These are phyloP conservation scores for Candida sonorensis DNA, from an alignment of 805 yeast species.

Conservation along the genomic window DNA sequence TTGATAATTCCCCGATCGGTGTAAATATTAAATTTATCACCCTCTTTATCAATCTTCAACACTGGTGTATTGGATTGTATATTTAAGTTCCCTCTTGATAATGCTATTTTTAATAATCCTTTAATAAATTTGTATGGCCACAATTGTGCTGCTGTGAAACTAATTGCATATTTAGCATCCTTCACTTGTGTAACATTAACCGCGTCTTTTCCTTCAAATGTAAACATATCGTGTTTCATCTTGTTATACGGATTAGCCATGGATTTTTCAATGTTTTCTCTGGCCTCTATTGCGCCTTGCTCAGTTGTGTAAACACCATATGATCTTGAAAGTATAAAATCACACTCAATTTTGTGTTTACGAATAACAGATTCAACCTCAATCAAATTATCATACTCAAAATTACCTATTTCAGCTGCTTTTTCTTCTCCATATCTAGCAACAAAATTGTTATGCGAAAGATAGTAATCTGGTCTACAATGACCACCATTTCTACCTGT, in stretches of 20 bases:
- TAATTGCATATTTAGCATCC: slow-evolving; percentile 25
- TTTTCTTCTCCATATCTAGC: slow-evolving; percentile 19
- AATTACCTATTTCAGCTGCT: slow-evolving; percentile 32
- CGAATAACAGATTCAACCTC: slow-evolving; percentile 28
- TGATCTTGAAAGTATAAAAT: slow-evolving; percentile 24
- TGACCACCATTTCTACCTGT: slow-evolving; percentile 48
- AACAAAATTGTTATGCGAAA: slow-evolving; percentile 10
- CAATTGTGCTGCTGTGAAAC: slow-evolving; percentile 36
- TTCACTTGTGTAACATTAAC: slow-evolving; percentile 23
- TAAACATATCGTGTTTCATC: slow-evolving; percentile 26
- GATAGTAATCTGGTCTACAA: slow-evolving; percentile 30
- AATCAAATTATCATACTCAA: slow-evolving; percentile 30
- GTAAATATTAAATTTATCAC: slow-evolving; percentile 27
- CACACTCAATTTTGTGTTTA: slow-evolving; percentile 27
- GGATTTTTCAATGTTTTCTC: not conserved
- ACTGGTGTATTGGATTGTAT: slow-evolving; percentile 2
- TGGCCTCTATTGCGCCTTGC: not conserved
- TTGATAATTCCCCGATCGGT: slow-evolving; percentile 23
- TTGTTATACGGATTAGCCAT: slow-evolving; percentile 22
- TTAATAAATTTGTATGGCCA: slow-evolving; percentile 38
- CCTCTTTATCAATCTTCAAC: slow-evolving; percentile 3
- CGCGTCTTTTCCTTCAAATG: slow-evolving; percentile 27
- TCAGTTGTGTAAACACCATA: slow-evolving; percentile 7
- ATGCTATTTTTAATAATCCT: slow-evolving; percentile 24
- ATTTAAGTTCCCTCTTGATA: slow-evolving; percentile 20